Evolutionary conservation across 352 stramenopile genomes (phyloP), one percentile per base, ranked within the genome.

Genomic region (Globisporangium emineosum): DNA sequence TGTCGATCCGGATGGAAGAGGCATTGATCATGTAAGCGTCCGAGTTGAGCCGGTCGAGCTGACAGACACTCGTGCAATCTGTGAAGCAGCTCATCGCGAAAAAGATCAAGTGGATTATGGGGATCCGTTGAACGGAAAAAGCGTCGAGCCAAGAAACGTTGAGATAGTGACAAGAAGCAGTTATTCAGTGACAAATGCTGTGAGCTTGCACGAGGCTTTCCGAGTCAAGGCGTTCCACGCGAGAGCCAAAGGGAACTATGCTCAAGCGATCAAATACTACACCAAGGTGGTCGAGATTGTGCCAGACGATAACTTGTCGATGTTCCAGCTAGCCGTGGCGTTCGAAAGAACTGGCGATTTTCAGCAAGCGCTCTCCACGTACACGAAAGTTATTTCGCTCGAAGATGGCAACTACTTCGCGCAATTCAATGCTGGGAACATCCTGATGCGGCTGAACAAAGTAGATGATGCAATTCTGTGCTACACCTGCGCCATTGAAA

Each of bases 391-490:
- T 17, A 52, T 81, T 2, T 63, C 62, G 7, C 30, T 58, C 1
- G 65, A 76, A 0, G 33, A 45, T 2, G 49, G 12, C 7, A 79
- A 86, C 27, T 60, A 70, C 8, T 86, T 86, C 53, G 65, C 76
- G 45, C 71, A 86, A 35, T 88, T 78, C 61, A 87, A 88, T 59
- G 64, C 76, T 27, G 81, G 75, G 5, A 90, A 88, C 61, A 60
- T 88, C 30, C 67, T 71, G 37, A 81, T 90, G 75, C 73, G 73
- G 5, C 35, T 69, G 51, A 66, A 73, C 0, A 66, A 61, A 27
- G 56, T 87, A 7, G 15, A 65, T 17, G 49, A 84, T 30, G 78
- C 81, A 3, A 86, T 87, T 19, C 67, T 55, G 1, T 70, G 71
- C n/a, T 90, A 81, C 55, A 76, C 71, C 0, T 54, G 37, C 0